Conservation (phyloP, 2,329 filamentous ascomycete species). For the Herpotrichia juniperi region DNA sequence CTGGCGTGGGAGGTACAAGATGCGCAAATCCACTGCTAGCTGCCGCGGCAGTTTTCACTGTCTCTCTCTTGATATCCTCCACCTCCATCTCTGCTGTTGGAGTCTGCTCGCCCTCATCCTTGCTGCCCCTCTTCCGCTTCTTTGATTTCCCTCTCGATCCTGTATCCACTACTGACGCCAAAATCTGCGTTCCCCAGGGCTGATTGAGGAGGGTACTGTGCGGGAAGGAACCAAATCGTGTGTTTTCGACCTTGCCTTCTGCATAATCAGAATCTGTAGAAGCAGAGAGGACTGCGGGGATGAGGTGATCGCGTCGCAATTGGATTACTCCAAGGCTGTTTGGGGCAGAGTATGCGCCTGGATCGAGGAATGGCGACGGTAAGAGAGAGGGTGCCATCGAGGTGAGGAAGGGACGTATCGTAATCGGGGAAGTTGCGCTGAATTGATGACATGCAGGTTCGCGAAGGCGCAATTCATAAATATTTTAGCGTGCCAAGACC, state of each 20-base stretch:
- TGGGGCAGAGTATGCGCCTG: slow-evolving; percentile 65
- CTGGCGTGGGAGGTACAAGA: slow-evolving; percentile 77
- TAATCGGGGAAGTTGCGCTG: neutral
- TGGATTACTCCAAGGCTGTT: slow-evolving; percentile 82
- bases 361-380: slow-evolving; percentile 72
- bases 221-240: slow-evolving; percentile 81
- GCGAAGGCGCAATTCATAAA: slow-evolving; percentile 3
- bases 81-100: slow-evolving; percentile 30
- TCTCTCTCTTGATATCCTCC: slow-evolving; percentile 40
- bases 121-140: slow-evolving; percentile 56
- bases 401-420: neutral
- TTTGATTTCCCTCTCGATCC: slow-evolving; percentile 76
- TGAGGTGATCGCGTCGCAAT: slow-evolving; percentile 83
- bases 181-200: slow-evolving; percentile 90
- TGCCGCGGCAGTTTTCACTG: slow-evolving; percentile 50
- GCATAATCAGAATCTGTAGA: slow-evolving; percentile 48
- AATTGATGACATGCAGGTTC: neutral
- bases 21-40: slow-evolving; percentile 75
- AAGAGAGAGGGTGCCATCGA: slow-evolving; percentile 56
- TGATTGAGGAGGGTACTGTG: slow-evolving; percentile 65
- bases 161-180: slow-evolving; percentile 88
- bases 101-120: slow-evolving; percentile 32
- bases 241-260: slow-evolving; percentile 71
- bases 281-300: slow-evolving; percentile 68
- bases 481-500: slow-evolving; percentile 33